A percentile compares a stretch with the other conserved stretches of the same genome.
Conservation (phyloP, 2,329 filamentous ascomycete species). For the Emericellopsis atlantica region DNA sequence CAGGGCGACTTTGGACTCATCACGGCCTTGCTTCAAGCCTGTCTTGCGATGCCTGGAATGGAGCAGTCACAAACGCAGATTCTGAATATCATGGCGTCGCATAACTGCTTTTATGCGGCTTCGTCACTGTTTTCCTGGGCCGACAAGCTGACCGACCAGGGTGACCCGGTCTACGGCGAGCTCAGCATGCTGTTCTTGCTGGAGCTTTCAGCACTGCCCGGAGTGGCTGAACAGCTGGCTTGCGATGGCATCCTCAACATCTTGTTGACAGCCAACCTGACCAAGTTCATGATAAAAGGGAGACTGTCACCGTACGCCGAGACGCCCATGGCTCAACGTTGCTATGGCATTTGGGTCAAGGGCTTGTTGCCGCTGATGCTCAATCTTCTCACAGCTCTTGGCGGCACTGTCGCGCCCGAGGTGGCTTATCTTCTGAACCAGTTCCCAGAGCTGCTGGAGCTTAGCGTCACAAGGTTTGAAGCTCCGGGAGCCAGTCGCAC, state of each 20-base stretch:
- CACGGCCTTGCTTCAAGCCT: constrained; percentile 77
- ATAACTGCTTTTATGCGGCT: constrained; percentile 68
- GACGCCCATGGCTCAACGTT: constrained; percentile 51
- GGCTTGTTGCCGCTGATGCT: constrained; percentile 80
- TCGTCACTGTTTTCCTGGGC: constrained; percentile 89
- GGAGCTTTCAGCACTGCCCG: constrained; percentile 69
- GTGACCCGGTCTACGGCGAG: constrained; percentile 86
- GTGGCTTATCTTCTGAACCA: constrained; percentile 80
- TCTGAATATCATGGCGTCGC: constrained; percentile 54
- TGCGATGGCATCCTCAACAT: constrained; percentile 74
- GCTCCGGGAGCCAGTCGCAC: constrained; percentile 42
- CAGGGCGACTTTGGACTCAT: constrained; percentile 79
- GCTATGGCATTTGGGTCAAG: constrained; percentile 83
- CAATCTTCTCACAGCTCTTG: constrained; percentile 75
- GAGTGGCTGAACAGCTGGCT: constrained; percentile 80
- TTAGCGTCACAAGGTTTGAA: constrained; percentile 62
- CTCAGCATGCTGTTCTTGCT: constrained; percentile 82
- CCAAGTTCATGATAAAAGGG: constrained; percentile 59
- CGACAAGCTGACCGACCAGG: constrained; percentile 63
- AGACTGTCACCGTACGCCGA: constrained; percentile 71
- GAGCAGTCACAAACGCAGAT: constrained; percentile 60
- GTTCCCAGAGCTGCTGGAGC: constrained; percentile 66
- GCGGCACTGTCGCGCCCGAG: constrained; percentile 70
- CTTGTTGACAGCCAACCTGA: constrained; percentile 66
- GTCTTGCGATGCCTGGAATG: constrained; percentile 65